These are phyloP conservation scores for Xylariomycetidae sp. DNA, from an alignment of 2,329 filamentous ascomycete genomes.

Conservation along the genomic window DNA sequence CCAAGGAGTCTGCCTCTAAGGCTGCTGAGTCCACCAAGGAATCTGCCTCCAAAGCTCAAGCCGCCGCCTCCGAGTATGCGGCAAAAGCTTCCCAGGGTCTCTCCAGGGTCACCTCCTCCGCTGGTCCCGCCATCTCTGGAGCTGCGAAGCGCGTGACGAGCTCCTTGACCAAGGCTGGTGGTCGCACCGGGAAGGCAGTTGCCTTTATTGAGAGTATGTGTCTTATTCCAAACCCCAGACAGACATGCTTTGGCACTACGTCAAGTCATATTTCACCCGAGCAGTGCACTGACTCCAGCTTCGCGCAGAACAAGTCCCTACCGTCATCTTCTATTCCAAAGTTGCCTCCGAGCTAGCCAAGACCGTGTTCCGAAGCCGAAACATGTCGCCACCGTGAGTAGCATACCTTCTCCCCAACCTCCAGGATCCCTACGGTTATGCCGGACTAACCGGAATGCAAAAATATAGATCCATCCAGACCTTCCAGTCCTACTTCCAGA, in stretches of 20 bases:
- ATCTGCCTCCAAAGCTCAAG: conserved; percentile 36
- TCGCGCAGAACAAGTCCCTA: conserved; percentile 83
- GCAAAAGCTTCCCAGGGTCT: conserved; percentile 77
- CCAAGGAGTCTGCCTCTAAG: conserved; percentile 27
- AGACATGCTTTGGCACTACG: background rate
- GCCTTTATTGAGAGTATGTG: conserved; percentile 80
- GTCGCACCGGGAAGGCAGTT: conserved; percentile 74
- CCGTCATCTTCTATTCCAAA: conserved; percentile 85
- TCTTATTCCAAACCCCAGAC: no score
- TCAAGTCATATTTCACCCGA: no score
- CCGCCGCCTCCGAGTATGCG: conserved; percentile 40
- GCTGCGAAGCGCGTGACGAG: conserved; percentile 63
- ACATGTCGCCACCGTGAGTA: conserved; percentile 93
- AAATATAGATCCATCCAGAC: conserved; percentile 63
- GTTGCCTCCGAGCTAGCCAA: conserved; percentile 84
- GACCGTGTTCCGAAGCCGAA: conserved; percentile 81
- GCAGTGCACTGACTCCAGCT: no score
- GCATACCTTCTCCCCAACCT: background rate
- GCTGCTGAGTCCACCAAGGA: conserved; percentile 37
- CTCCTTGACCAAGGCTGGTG: conserved; percentile 73
- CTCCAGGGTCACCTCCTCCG: conserved; percentile 73
- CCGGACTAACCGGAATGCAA: no score
- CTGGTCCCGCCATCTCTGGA: conserved; percentile 70
- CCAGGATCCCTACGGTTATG: no score
- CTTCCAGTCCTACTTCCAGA: conserved; percentile 84